phyloP scores from a whole-genome alignment of 768 basidiomycete species.

The Lactarius hatsudake region DNA sequence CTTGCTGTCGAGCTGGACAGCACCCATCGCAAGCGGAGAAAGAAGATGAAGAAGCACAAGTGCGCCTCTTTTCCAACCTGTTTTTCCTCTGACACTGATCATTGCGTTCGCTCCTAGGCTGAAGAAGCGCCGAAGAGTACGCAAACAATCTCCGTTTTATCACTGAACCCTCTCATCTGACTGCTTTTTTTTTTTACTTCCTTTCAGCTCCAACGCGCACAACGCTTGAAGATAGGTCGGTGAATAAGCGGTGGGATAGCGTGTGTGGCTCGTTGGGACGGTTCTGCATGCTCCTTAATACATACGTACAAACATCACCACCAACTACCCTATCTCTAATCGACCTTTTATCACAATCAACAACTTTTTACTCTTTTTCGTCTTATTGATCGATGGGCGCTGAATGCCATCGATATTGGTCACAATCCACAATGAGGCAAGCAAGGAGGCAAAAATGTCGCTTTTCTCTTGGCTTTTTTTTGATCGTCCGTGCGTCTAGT shows the following conservation, averaged over 20 bases:
- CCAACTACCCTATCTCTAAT: background rate
- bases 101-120: constrained; percentile 46
- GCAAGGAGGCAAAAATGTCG: no score
- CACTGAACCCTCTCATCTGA: background rate
- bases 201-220: constrained; percentile 22
- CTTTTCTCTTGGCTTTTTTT: no score
- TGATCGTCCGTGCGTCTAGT: no score
- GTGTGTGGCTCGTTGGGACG: constrained; percentile 10
- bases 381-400: background rate
- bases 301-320: no score
- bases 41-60: constrained; percentile 99
- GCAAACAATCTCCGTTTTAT: constrained; percentile 30
- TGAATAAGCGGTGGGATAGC: background rate
- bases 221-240: constrained; percentile 27
- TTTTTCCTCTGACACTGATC: constrained; percentile 12
- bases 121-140: constrained; percentile 86
- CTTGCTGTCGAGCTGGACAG: constrained; percentile 73
- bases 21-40: constrained; percentile 77
- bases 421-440: background rate
- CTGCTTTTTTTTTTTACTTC: background rate
- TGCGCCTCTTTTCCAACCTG: constrained; percentile 41
- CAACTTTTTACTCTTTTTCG: background rate
- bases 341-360: constrained; percentile 3
- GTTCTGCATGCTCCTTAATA: background rate
- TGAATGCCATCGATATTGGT: no score